Conservation (phyloP, 1,284 basidiomycete species). For the Trichosporon ovoides region DNA sequence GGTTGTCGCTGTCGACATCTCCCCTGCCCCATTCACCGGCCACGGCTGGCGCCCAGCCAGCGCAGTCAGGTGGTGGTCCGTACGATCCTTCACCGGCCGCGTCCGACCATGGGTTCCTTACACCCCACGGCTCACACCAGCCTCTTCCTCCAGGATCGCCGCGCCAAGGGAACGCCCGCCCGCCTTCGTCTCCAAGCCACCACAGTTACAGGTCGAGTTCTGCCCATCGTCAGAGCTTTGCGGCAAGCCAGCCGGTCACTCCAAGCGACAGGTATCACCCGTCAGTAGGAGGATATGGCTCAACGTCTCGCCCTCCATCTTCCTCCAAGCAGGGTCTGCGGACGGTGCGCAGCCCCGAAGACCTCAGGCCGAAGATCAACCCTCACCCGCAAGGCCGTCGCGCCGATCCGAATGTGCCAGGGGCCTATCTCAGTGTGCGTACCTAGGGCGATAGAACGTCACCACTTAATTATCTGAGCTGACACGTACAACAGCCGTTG, state of each 20-base stretch:
- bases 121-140: slow-evolving; percentile 11
- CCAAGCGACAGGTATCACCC: slow-evolving; percentile 1
- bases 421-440: slow-evolving; percentile 46
- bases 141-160: slow-evolving; percentile 4
- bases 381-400: slow-evolving; percentile 34
- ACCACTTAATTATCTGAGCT: neutral
- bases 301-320: slow-evolving; percentile 9
- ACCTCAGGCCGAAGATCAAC: slow-evolving; percentile 38
- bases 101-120: slow-evolving; percentile 13
- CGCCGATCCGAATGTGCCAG: slow-evolving; percentile 42
- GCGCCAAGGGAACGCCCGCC: neutral
- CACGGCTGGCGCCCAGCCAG: slow-evolving; percentile 1
- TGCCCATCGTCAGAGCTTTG: neutral
- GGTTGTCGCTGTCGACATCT: slow-evolving; percentile 31
- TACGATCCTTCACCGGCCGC: slow-evolving; percentile 26
- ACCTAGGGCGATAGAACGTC: neutral
- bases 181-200: neutral
- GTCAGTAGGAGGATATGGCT: neutral
- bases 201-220: neutral
- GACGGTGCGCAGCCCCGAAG: slow-evolving; percentile 33
- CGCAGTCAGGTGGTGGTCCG: slow-evolving; percentile 17
- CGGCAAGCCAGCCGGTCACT: neutral
- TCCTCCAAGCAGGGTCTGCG: slow-evolving; percentile 32
- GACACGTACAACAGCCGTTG: slow-evolving; percentile 58
- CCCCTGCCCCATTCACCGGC: slow-evolving; percentile 35